Conservation (phyloP, 805 yeast genomes). For the Yarrowia yakushimensis region DNA sequence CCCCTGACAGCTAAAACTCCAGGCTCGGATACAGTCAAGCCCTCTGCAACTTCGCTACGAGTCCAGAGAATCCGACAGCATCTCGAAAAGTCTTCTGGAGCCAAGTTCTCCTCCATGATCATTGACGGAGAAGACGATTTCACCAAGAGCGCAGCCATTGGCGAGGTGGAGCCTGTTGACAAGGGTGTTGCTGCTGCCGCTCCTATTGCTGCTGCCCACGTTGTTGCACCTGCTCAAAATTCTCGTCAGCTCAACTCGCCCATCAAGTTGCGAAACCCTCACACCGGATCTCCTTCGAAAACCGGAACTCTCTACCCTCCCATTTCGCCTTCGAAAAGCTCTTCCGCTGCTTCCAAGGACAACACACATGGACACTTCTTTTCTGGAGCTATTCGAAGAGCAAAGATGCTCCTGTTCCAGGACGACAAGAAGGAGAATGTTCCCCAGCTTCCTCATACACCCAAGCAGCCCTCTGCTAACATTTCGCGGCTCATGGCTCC, state of each 20-base stretch:
- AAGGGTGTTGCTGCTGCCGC: background rate
- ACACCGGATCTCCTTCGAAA: background rate
- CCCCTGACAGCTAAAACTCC: constrained; percentile 14
- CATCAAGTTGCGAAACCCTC: constrained; percentile 5
- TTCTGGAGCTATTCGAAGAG: constrained; percentile 10
- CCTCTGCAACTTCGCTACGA: constrained; percentile 3
- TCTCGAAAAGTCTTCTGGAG: background rate
- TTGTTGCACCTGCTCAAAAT: background rate
- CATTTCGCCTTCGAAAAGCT: background rate
- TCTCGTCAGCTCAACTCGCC: constrained; percentile 12
- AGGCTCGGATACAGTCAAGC: background rate
- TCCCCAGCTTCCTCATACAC: background rate
- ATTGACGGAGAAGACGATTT: constrained; percentile 12
- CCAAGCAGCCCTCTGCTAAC: background rate
- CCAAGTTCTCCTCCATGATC: constrained; percentile 19
- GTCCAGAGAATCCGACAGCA: constrained; percentile 14
- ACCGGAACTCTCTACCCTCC: constrained; percentile 8
- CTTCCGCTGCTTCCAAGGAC: background rate
- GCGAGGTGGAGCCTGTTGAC: background rate
- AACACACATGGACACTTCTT: background rate
- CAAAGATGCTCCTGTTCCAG: constrained; percentile 6
- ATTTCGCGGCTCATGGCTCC: constrained; percentile 22
- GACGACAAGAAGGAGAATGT: constrained; percentile 15
- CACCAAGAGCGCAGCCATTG: background rate
- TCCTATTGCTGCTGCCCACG: background rate